These are phyloP conservation scores for Colletotrichum higginsianum DNA, from an alignment of 2,329 filamentous ascomycete genomes.

Conservation along the genomic window DNA sequence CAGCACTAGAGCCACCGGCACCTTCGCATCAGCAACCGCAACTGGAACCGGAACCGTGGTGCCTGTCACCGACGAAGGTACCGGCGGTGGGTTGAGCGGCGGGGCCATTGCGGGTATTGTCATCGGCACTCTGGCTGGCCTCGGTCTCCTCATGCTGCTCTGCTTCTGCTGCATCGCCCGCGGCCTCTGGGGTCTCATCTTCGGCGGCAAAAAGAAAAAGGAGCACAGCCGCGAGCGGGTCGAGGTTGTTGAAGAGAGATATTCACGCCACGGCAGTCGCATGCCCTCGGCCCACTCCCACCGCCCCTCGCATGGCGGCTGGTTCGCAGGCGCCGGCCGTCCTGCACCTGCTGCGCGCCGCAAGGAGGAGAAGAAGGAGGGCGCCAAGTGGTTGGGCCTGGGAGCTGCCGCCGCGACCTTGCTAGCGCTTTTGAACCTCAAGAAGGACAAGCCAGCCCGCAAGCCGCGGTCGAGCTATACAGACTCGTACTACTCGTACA, in stretches of 20 bases:
- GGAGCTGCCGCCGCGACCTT: slow-evolving; percentile 67
- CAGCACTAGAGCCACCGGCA: slow-evolving; percentile 66
- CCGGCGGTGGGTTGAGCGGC: slow-evolving; percentile 69
- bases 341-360: slow-evolving; percentile 57
- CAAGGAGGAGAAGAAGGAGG: slow-evolving; percentile 65
- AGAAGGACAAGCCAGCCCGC: slow-evolving; percentile 62
- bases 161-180: slow-evolving; percentile 82
- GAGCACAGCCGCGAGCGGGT: slow-evolving; percentile 66
- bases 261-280: slow-evolving; percentile 63
- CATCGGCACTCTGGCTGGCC: slow-evolving; percentile 78
- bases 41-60: slow-evolving; percentile 67
- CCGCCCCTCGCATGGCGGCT: slow-evolving; percentile 70
- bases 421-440: slow-evolving; percentile 68
- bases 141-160: slow-evolving; percentile 76
- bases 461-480: slow-evolving; percentile 63
- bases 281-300: slow-evolving; percentile 58
- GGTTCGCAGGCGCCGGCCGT: slow-evolving; percentile 64
- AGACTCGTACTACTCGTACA: slow-evolving; percentile 70
- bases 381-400: slow-evolving; percentile 68
- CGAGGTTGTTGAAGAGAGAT: slow-evolving; percentile 75
- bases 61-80: slow-evolving; percentile 51
- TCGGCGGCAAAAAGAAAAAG: slow-evolving; percentile 70
- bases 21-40: slow-evolving; percentile 67
- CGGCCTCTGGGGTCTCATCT: slow-evolving; percentile 74
- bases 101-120: slow-evolving; percentile 88